Evolutionary conservation across 1,139 yeast species (phyloP).

Genomic region (Groenewaldozyma auringiensis): DNA sequence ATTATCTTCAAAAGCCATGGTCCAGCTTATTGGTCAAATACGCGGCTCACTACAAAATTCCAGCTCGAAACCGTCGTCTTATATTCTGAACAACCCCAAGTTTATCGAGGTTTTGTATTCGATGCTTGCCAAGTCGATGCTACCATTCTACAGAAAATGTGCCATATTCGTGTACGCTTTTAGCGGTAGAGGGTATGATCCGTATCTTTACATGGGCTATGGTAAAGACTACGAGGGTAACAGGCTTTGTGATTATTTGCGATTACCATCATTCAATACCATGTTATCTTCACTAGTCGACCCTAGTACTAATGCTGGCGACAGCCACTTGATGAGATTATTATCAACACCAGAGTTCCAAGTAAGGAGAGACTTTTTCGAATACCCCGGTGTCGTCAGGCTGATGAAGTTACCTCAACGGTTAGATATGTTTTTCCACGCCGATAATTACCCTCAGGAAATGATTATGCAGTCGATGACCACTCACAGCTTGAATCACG

Average conservation of each 20-base stretch:
- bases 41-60: slow-evolving; percentile 14
- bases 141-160: slow-evolving; percentile 63
- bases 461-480: neutral
- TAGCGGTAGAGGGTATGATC: slow-evolving; percentile 48
- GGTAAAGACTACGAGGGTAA: slow-evolving; percentile 43
- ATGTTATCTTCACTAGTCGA: slow-evolving; percentile 16
- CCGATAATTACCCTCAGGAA: neutral
- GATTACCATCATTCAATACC: slow-evolving; percentile 39
- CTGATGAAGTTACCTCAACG: slow-evolving; percentile 58
- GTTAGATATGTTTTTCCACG: slow-evolving; percentile 54
- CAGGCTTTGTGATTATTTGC: slow-evolving; percentile 46
- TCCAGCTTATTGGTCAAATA: slow-evolving; percentile 13
- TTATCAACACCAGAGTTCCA: slow-evolving; percentile 9
- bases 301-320: slow-evolving; percentile 8
- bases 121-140: slow-evolving; percentile 47
- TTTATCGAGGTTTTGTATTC: slow-evolving; percentile 39
- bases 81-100: slow-evolving; percentile 16
- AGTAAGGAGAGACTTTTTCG: slow-evolving; percentile 28
- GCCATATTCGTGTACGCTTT: slow-evolving; percentile 52
- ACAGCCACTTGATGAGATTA: neutral
- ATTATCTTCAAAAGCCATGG: slow-evolving; percentile 14
- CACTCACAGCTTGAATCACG: neutral
- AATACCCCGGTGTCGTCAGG: slow-evolving; percentile 60
- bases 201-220: slow-evolving; percentile 31
- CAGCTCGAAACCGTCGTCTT: slow-evolving; percentile 9